phyloP scores from a whole-genome alignment of 2,329 filamentous ascomycete species.

The Xylariaceae sp. region DNA sequence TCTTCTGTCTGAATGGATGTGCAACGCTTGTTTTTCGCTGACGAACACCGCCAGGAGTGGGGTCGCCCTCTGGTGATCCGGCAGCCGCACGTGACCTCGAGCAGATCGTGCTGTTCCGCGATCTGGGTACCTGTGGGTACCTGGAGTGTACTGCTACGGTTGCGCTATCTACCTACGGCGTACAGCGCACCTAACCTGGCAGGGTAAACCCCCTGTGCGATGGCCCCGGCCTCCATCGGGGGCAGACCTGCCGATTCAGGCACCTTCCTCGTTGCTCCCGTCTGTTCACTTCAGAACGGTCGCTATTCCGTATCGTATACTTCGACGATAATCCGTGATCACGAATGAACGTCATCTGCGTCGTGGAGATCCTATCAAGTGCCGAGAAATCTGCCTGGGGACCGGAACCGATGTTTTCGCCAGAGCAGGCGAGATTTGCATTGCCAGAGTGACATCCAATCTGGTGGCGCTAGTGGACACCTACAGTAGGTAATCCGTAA shows the following conservation, averaged over 20 bases:
- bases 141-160: background rate
- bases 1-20: conserved; percentile 9
- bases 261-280: no score
- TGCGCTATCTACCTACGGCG: background rate
- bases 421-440: background rate
- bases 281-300: no score
- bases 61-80: background rate
- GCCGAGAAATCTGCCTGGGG: no score
- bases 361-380: no score
- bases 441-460: background rate
- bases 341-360: no score
- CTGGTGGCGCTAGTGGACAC: background rate
- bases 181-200: no score
- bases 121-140: no score
- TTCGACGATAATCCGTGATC: no score
- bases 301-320: no score
- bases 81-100: background rate
- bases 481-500: background rate
- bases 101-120: background rate
- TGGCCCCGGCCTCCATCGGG: no score
- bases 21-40: conserved; percentile 3
- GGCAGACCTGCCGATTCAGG: no score
- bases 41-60: background rate
- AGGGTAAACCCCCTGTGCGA: no score
- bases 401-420: background rate